phyloP scores from a whole-genome alignment of 495 filamentous ascomycete species.

The Jackrogersella multiformis region DNA sequence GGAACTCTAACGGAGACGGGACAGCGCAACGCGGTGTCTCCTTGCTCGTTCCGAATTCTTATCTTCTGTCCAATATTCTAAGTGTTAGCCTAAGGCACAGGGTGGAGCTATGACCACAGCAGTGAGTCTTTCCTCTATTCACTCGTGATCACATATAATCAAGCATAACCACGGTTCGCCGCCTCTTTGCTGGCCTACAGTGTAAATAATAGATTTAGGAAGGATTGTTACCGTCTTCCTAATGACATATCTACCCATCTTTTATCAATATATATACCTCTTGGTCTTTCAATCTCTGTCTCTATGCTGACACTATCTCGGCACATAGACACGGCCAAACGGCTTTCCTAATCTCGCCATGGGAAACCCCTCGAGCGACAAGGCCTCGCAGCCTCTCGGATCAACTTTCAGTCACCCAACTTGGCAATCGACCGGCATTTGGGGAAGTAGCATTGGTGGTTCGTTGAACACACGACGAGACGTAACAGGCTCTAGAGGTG shows the following conservation, averaged over 20 bases:
- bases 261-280: background rate
- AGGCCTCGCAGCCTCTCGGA: conserved; percentile 48
- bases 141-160: background rate
- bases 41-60: conserved; percentile 1
- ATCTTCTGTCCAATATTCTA: background rate
- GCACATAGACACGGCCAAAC: conserved; percentile 47
- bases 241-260: background rate
- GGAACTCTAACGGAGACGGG: conserved; percentile 6
- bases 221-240: background rate
- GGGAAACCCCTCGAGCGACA: conserved; percentile 45
- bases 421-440: conserved; percentile 68
- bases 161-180: background rate
- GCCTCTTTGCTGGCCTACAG: background rate
- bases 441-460: conserved; percentile 62
- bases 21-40: conserved; percentile 4
- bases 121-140: conserved; percentile 15
- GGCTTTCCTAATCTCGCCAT: conserved; percentile 51
- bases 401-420: conserved; percentile 57
- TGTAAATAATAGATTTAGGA: background rate
- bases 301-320: conserved; percentile 27
- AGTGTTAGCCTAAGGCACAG: background rate
- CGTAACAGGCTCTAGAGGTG: conserved; percentile 56
- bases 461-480: conserved; percentile 56
- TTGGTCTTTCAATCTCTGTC: background rate
- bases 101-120: conserved; percentile 34